Percentiles rank a stretch among this genome's conserved stretches.
Conservation (phyloP, 352 stramenopile genomes). For the Blastocystis sp. region DNA sequence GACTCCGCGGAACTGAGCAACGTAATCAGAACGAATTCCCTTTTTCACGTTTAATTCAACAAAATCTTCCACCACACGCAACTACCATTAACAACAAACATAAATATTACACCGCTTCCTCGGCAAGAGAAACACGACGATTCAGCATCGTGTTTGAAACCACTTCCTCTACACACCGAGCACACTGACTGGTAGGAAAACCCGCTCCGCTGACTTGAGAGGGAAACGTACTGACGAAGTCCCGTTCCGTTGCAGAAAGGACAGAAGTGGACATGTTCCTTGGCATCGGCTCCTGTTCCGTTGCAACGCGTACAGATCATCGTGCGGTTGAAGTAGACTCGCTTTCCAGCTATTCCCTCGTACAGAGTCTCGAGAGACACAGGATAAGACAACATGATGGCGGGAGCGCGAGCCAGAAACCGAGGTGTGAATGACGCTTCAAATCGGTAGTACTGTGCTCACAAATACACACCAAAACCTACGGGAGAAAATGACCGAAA, state of each 20-base stretch:
- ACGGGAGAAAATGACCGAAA: slow-evolving; percentile 27
- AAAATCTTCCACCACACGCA: not conserved
- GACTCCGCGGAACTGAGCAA: not conserved
- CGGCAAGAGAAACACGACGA: not conserved
- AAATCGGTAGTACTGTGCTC: not conserved
- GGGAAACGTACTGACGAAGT: not conserved
- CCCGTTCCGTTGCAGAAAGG: slow-evolving; percentile 35
- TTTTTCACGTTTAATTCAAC: not conserved
- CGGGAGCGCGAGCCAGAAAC: not conserved
- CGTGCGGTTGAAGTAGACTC: slow-evolving; percentile 1
- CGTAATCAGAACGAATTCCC: not conserved
- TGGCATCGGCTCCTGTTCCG: not conserved
- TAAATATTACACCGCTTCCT: not conserved
- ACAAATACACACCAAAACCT: not conserved
- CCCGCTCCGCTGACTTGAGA: not conserved
- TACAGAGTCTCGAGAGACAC: not conserved
- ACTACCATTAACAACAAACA: not conserved
- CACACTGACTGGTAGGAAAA: not conserved
- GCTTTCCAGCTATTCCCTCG: not conserved
- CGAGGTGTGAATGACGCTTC: not conserved
- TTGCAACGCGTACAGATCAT: not conserved
- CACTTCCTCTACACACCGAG: not conserved
- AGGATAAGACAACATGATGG: not conserved
- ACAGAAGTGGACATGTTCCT: not conserved
- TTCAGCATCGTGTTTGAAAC: not conserved